phyloP scores from a whole-genome alignment of 1,139 yeast genomes.

The Suhomyces bokatorum region DNA sequence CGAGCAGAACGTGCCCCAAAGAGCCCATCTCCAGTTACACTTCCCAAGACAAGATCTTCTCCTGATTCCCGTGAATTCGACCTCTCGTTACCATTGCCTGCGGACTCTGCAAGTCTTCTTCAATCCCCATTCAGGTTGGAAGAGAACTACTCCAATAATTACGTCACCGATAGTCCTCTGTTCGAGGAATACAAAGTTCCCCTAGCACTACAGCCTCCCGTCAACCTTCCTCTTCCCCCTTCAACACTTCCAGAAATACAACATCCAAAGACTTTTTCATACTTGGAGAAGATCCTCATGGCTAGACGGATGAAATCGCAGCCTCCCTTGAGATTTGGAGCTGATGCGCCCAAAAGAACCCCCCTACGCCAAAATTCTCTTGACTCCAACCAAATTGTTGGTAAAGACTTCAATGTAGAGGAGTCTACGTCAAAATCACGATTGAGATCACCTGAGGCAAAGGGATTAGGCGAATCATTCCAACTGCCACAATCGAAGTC shows the following conservation, averaged over 20 bases:
- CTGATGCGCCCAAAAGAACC: background rate
- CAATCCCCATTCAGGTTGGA: constrained; percentile 16
- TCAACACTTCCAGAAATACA: background rate
- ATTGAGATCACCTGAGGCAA: background rate
- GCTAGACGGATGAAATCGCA: constrained; percentile 15
- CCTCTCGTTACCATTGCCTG: constrained; percentile 30
- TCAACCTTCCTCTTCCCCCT: background rate
- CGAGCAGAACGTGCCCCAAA: constrained; percentile 1
- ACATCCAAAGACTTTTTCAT: constrained; percentile 21
- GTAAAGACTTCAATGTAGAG: background rate
- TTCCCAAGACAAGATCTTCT: background rate
- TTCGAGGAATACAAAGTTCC: constrained; percentile 4
- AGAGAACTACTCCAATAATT: background rate
- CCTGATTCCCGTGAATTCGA: constrained; percentile 18
- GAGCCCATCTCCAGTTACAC: constrained; percentile 7
- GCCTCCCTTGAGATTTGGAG: background rate
- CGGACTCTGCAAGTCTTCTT: constrained; percentile 13
- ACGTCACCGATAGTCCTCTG: constrained; percentile 2
- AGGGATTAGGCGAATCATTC: background rate
- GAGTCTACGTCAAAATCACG: background rate
- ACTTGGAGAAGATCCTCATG: constrained; percentile 32
- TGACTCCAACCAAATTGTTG: background rate
- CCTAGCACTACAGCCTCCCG: background rate
- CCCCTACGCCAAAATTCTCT: background rate
- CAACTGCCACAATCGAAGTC: background rate